Evolutionary conservation across 108 stramenopile genomes (phyloP).

Genomic region (Discostella pseudostelligera): DNA sequence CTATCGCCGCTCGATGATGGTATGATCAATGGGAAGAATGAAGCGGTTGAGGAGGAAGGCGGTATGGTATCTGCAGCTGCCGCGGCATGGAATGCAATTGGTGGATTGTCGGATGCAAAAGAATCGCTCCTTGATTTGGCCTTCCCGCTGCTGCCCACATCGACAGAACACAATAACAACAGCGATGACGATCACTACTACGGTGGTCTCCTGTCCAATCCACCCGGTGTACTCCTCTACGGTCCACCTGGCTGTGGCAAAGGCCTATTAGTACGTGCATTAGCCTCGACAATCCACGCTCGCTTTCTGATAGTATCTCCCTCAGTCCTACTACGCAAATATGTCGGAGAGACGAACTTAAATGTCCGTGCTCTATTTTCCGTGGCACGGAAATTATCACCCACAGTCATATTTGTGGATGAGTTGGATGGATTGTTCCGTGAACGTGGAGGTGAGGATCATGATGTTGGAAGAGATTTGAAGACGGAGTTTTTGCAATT

Average conservation of each 20-base stretch:
- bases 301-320: constrained; percentile 91
- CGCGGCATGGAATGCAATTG: constrained; percentile 45
- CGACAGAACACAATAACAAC: not conserved
- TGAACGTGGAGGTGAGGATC: constrained; percentile 73
- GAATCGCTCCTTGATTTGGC: constrained; percentile 46
- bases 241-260: constrained; percentile 93
- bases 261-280: constrained; percentile 73
- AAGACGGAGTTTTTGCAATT: constrained; percentile 97
- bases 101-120: constrained; percentile 42
- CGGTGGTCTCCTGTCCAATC: constrained; percentile 44
- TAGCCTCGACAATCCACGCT: constrained; percentile 79
- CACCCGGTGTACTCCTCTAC: constrained; percentile 71
- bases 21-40: not conserved
- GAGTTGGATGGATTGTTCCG: constrained; percentile 94
- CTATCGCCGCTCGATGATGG: constrained; percentile 36
- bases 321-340: constrained; percentile 86
- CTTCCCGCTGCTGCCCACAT: constrained; percentile 35
- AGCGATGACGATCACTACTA: constrained; percentile 22
- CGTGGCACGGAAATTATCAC: constrained; percentile 67
- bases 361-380: constrained; percentile 92
- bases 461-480: constrained; percentile 89
- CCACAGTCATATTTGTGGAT: constrained; percentile 87
- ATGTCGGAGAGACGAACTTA: constrained; percentile 92
- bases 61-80: constrained; percentile 4
- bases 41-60: too few species aligned